These are phyloP conservation scores for Aspergillus puulaauensis DNA, from an alignment of 2,329 filamentous ascomycete genomes.

Conservation along the genomic window DNA sequence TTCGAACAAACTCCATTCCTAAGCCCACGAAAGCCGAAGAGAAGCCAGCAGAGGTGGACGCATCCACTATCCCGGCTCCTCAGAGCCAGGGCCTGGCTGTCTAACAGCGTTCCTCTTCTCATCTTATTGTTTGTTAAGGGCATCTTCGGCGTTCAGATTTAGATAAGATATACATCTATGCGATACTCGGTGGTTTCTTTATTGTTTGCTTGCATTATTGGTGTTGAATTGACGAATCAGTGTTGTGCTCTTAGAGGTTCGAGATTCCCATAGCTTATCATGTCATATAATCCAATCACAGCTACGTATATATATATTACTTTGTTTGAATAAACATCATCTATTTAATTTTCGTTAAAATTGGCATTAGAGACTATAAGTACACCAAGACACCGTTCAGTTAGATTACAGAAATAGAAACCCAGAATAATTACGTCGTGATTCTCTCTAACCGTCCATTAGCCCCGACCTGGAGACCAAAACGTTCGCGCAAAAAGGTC, in stretches of 20 bases:
- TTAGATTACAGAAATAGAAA: background rate
- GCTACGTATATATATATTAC: background rate
- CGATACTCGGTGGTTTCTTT: slow-evolving; percentile 7
- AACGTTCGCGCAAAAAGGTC: slow-evolving; percentile 37
- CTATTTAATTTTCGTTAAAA: background rate
- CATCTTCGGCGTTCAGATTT: slow-evolving; percentile 1
- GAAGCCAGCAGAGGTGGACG: slow-evolving; percentile 23
- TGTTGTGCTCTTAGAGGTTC: background rate
- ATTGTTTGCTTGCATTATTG: slow-evolving; percentile 9
- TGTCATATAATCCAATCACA: background rate
- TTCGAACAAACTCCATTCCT: slow-evolving; percentile 34
- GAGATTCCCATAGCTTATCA: slow-evolving; percentile 17
- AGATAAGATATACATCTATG: slow-evolving; percentile 9
- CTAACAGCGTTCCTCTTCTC: slow-evolving; percentile 8
- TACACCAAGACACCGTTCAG: background rate
- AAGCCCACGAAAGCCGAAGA: slow-evolving; percentile 22
- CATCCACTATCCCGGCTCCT: slow-evolving; percentile 17
- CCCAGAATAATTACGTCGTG: slow-evolving; percentile 17
- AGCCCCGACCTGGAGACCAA: slow-evolving; percentile 37
- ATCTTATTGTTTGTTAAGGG: background rate
- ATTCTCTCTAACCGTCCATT: slow-evolving; percentile 36
- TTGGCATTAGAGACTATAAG: background rate
- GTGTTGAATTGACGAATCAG: slow-evolving; percentile 10
- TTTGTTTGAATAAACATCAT: background rate
- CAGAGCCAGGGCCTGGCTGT: slow-evolving; percentile 25